phyloP scores from a whole-genome alignment of 345 rosid species.

The Linum usitatissimum region DNA sequence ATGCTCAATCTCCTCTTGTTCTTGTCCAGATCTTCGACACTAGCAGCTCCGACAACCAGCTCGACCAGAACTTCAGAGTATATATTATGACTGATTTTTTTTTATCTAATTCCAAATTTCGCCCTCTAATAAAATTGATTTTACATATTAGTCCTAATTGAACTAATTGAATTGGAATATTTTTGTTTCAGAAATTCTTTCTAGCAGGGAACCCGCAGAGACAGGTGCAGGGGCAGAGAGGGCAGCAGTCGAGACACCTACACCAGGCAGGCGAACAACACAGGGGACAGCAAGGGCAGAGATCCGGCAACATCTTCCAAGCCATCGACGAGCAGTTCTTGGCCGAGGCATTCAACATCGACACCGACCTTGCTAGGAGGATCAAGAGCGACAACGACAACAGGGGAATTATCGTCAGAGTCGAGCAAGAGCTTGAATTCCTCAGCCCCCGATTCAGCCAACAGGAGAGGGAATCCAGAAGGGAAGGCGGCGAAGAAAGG shows the following conservation, averaged over 20 bases:
- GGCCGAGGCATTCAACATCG: slow-evolving; percentile 36
- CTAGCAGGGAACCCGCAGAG: slow-evolving; percentile 37
- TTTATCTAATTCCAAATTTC: too few species aligned
- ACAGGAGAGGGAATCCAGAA: neutral
- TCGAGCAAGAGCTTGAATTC: slow-evolving; percentile 28
- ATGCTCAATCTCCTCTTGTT: slow-evolving; percentile 26
- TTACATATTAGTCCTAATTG: too few species aligned
- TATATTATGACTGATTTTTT: too few species aligned
- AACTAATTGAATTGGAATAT: neutral
- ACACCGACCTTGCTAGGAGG: slow-evolving; percentile 32
- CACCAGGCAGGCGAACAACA: neutral
- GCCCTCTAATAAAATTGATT: too few species aligned
- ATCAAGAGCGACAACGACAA: slow-evolving; percentile 28
- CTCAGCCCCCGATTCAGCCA: slow-evolving; percentile 12
- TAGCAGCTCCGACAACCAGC: slow-evolving; percentile 34
- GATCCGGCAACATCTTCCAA: slow-evolving; percentile 25
- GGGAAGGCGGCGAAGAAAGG: neutral
- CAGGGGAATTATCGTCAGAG: slow-evolving; percentile 48
- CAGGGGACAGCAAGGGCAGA: slow-evolving; percentile 7
- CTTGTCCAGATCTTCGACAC: slow-evolving; percentile 25
- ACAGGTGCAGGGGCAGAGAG: slow-evolving; percentile 11
- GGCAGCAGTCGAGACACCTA: neutral
- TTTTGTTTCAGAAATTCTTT: slow-evolving; percentile 29
- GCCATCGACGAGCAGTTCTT: slow-evolving; percentile 33
- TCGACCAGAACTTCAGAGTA: slow-evolving; percentile 34